These are phyloP conservation scores for Sarocladium kiliense DNA, from an alignment of 2,329 filamentous ascomycete species.

Conservation along the genomic window DNA sequence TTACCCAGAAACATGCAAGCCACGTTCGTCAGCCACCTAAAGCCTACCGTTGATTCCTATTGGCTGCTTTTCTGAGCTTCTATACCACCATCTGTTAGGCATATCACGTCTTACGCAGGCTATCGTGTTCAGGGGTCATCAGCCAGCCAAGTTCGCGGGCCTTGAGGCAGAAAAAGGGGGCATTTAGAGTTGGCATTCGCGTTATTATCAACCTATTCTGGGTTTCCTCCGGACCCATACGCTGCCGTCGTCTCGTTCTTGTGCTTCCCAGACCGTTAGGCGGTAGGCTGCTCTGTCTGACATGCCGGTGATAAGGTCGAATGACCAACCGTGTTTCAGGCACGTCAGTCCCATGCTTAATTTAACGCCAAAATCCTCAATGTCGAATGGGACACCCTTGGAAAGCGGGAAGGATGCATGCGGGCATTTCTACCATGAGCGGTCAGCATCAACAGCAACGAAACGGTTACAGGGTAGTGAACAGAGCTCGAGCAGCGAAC, in stretches of 20 bases:
- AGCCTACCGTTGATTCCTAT: background rate
- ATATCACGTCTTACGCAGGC: background rate
- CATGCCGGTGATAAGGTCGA: conserved; percentile 60
- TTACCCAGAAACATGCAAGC: background rate
- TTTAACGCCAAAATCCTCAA: conserved; percentile 65
- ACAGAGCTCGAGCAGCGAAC: conserved; percentile 17
- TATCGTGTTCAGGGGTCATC: too few species aligned
- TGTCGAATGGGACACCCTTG: conserved; percentile 58
- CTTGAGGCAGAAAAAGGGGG: too few species aligned
- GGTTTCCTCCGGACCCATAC: conserved; percentile 6
- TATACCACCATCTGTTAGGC: background rate
- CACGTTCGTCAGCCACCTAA: background rate
- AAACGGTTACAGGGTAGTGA: conserved; percentile 7
- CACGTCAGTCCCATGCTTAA: conserved; percentile 60
- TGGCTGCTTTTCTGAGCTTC: background rate
- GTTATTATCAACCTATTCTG: background rate
- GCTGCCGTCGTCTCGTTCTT: conserved; percentile 35
- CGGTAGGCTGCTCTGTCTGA: conserved; percentile 58
- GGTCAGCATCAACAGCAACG: too few species aligned
- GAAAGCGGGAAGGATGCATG: conserved; percentile 64
- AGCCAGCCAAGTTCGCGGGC: too few species aligned
- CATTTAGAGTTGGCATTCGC: too few species aligned
- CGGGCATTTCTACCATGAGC: conserved; percentile 51
- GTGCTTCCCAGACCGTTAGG: conserved; percentile 59
- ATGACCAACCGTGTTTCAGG: conserved; percentile 67